phyloP scores from a whole-genome alignment of 176 grass and related monocot species.

The Pontederia crassipes region DNA sequence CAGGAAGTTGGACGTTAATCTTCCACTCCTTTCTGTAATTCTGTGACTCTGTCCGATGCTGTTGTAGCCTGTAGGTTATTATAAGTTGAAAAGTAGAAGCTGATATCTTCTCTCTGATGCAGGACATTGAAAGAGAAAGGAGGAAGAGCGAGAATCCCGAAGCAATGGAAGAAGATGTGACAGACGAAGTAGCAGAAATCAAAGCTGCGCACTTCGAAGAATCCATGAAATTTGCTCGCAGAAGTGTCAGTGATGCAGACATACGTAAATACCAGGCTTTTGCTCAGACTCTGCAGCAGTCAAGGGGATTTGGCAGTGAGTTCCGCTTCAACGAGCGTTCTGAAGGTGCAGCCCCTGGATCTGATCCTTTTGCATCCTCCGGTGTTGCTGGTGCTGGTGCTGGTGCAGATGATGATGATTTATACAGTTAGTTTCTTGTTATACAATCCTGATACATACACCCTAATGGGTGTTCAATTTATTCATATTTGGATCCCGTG shows the following conservation, averaged over 20 bases:
- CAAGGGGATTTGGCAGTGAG: constrained; percentile 61
- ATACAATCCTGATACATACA: too few species aligned
- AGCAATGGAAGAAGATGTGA: constrained; percentile 74
- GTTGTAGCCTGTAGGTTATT: neutral
- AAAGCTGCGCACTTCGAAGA: constrained; percentile 70
- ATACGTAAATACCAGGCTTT: constrained; percentile 87
- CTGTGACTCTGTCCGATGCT: too few species aligned
- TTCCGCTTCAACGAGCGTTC: constrained; percentile 59
- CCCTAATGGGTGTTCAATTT: too few species aligned
- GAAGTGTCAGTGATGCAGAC: constrained; percentile 74
- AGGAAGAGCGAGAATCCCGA: constrained; percentile 54
- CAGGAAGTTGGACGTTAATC: neutral
- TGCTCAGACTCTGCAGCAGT: constrained; percentile 78
- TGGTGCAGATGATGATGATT: constrained; percentile 57
- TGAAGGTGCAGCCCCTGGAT: constrained; percentile 8
- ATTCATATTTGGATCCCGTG: too few species aligned
- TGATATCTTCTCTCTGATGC: neutral
- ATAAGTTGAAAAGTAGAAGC: neutral
- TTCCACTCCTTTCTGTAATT: neutral
- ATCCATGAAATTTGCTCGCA: constrained; percentile 74
- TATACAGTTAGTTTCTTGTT: constrained; percentile 41
- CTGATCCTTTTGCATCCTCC: constrained; percentile 47
- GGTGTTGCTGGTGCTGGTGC: constrained; percentile 1
- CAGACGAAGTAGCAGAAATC: constrained; percentile 63
- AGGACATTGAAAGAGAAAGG: constrained; percentile 75